Percentiles rank a stretch among this genome's conserved stretches.
phyloP scores from a whole-genome alignment of 2,329 filamentous ascomycete genomes.

The Thielaviopsis musarum region DNA sequence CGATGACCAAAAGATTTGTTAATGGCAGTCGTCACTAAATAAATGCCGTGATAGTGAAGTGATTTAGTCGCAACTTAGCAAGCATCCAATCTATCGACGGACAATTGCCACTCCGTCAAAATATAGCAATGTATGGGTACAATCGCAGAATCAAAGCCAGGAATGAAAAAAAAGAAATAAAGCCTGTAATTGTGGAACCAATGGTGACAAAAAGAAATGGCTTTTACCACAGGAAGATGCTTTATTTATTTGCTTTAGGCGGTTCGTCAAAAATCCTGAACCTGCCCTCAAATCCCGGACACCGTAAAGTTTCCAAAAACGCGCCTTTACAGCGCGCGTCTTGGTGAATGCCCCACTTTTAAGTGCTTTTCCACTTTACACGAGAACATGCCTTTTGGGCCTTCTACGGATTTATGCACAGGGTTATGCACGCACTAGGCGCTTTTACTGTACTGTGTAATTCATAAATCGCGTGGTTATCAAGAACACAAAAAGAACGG shows the following conservation, averaged over 20 bases:
- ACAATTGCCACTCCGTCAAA: background rate
- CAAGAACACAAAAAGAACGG: no score
- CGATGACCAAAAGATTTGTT: no score
- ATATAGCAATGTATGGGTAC: no score
- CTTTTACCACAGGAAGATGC: background rate
- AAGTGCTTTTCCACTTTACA: constrained; percentile 10
- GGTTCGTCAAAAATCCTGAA: background rate
- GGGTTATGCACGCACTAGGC: background rate
- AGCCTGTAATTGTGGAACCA: background rate
- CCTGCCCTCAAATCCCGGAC: background rate
- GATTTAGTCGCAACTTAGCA: background rate
- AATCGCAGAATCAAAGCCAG: background rate
- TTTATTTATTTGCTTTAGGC: background rate
- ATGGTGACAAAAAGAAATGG: background rate
- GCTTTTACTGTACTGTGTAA: background rate
- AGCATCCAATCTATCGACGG: background rate
- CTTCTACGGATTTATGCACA: background rate
- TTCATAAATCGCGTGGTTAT: background rate
- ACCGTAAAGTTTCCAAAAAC: background rate
- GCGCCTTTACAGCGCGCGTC: background rate
- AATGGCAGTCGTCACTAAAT: background rate
- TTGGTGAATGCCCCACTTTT: constrained; percentile 1
- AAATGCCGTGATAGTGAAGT: background rate
- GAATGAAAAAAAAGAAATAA: background rate
- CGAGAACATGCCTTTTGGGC: background rate